These are phyloP conservation scores for Globisporangium canariense DNA, from an alignment of 352 stramenopile genomes.

Conservation along the genomic window DNA sequence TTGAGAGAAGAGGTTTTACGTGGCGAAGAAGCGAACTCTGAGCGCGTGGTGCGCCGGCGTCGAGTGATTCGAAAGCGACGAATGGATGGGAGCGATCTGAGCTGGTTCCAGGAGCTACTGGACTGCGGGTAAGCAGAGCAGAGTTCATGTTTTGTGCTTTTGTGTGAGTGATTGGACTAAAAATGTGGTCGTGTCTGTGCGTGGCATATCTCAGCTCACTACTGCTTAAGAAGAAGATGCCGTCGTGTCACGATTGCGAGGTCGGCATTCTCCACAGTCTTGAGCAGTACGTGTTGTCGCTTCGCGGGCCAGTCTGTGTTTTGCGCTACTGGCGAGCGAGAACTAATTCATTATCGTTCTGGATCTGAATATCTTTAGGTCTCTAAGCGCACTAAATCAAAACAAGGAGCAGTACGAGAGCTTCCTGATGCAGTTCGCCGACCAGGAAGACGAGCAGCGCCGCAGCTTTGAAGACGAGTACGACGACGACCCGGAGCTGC, in stretches of 20 bases:
- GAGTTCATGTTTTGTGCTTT: neutral
- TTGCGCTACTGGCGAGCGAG: no score
- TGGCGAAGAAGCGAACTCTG: constrained; percentile 6
- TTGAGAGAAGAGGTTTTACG: constrained; percentile 2
- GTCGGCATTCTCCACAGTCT: constrained; percentile 44
- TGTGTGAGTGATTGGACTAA: neutral
- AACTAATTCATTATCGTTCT: no score
- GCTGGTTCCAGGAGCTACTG: constrained; percentile 82
- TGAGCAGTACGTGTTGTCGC: constrained; percentile 35
- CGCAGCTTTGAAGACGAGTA: constrained; percentile 34
- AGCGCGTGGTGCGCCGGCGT: constrained; percentile 44
- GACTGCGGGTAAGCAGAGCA: constrained; percentile 52
- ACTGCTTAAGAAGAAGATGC: constrained; percentile 65
- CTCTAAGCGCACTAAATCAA: constrained; percentile 38
- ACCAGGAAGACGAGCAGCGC: constrained; percentile 29
- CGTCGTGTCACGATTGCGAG: constrained; percentile 75
- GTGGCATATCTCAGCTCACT: constrained; percentile 37
- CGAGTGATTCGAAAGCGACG: constrained; percentile 58
- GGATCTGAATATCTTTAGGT: constrained; percentile 18
- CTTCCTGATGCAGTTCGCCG: constrained; percentile 50
- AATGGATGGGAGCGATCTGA: constrained; percentile 70
- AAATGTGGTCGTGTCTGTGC: neutral
- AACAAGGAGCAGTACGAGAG: constrained; percentile 52
- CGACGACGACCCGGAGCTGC: constrained; percentile 44
- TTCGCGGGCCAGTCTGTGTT: neutral